Base-by-base conservation (phyloP, 495 filamentous ascomycete species). In the Podospora australis region DNA sequence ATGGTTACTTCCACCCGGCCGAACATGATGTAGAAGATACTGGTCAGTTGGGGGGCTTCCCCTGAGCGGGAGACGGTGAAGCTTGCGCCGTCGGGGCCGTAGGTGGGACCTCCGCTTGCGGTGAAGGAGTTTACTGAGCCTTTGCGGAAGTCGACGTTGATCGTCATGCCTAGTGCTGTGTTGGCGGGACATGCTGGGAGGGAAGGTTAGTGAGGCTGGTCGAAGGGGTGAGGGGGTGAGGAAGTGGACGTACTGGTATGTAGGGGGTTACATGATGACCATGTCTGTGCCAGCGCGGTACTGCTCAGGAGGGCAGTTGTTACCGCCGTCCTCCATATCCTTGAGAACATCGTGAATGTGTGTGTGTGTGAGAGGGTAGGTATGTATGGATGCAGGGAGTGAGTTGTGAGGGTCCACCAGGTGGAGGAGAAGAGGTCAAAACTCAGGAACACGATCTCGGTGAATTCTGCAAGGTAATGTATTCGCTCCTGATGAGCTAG, bases 21-120 rank as follows among this genome's bases (percentile, higher is more conserved):
- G 64, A 86, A 90, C 78, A 91, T 86, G 64, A 92, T 87, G 66
- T 87, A 89, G 56, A 89, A 90, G 51, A 82, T 73, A 48, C 71
- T 76, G 54, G 78, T 77, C 48, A 98, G 78, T 58, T 88, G 79
- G 1, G 92, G 92, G 2, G 88, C 78, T 64, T 98, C 89, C 32
- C 89, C 88, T 42, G 80, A 65, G 56, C 83, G 74, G n/a, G 82
- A 70, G 36, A 98, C 83, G n/a, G 87, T 88, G 65, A 97, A 96
- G 4, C 72, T 75, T 11, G 78, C 89, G 36, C 94, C 92, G 63
- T 88, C 81, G 22, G 76, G 73, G 53, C 78, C 81, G 65, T 90
- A 95, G 0, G 81, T 79, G 2, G 75, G 75, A 39, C 73, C 79
- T 46, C 87, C 86, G 39, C 76, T 70, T 2, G 79, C 61, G 6